Base-by-base conservation (phyloP, 768 basidiomycete genomes). In the Paxillus ammoniavirescens region DNA sequence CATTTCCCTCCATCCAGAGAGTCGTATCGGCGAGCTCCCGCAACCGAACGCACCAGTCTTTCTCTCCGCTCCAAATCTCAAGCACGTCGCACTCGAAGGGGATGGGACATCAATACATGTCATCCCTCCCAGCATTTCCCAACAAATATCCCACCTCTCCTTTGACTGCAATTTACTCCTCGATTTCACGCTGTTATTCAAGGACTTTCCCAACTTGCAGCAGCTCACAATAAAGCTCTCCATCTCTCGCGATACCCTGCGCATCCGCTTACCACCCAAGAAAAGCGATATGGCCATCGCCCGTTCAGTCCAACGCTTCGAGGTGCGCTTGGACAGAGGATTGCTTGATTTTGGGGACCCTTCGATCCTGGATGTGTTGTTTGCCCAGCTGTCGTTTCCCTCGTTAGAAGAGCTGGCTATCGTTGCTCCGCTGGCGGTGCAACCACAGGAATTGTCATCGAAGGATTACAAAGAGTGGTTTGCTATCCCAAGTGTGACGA, bases 101-200 rank as follows among this genome's bases (percentile, higher is more conserved):
- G 23, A 47, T 14, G 60, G 38, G 26, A 30, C 52, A 5, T 48
- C 57, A 2, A 52, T 51, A 41, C 17, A 51, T 42, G 33, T 64
- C 47, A 23, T 71, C 31, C 59, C 69, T 0, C 61, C 31, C 10
- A 9, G 35, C 43, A 17, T 62, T 30, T 55, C 56, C 2, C 31
- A 54, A 3, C 62, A 65, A 10, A 55, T 68, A 40, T 62, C 67
- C 1, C 55, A 59, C 47, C 67, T 68, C 43, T 51, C 59, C 23
- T 41, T 66, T 12, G 59, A 67, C 41, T 62, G 60, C 17, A 17
- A 42, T 40, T 43, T 51, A 49, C 42, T 53, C 21, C 61, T 62
- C 49, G 62, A 68, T 36, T 54, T 66, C 31, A 43, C 51, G 21
- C 30, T 40, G 17, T 41, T 69, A 23, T 57, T 62, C 44, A 49